Evolutionary conservation across 2,329 filamentous ascomycete genomes (phyloP).

Genomic region (Dryadomyces quercivorus): DNA sequence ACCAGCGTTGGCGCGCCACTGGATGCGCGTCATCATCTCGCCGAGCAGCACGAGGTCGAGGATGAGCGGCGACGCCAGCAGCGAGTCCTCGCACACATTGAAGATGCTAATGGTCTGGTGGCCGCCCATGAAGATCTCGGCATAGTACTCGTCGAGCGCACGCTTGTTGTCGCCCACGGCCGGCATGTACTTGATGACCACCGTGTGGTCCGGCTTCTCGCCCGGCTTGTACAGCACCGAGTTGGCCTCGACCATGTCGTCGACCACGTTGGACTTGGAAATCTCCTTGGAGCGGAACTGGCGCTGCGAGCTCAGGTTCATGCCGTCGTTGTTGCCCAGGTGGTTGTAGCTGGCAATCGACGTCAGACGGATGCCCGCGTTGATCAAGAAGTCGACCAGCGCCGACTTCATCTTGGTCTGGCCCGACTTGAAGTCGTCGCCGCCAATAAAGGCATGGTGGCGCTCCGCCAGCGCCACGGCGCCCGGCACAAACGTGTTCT

Average conservation of each 20-base stretch:
- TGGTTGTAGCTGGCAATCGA: slow-evolving; percentile 99
- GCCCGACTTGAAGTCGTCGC: slow-evolving; percentile 98
- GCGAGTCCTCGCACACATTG: slow-evolving; percentile 98
- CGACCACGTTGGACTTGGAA: slow-evolving; percentile 97
- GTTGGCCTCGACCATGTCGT: slow-evolving; percentile 99
- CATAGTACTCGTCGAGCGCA: slow-evolving; percentile 97
- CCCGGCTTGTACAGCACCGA: slow-evolving; percentile 76
- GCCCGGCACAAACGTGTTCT: slow-evolving; percentile 97
- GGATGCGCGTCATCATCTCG: slow-evolving; percentile 97
- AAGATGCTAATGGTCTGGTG: slow-evolving; percentile 98
- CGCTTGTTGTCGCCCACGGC: slow-evolving; percentile 98
- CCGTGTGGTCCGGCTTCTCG: slow-evolving; percentile 95
- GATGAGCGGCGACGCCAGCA: slow-evolving; percentile 90
- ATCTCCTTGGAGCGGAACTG: slow-evolving; percentile 99
- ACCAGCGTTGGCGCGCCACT: slow-evolving; percentile 61
- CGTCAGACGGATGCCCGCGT: slow-evolving; percentile 94
- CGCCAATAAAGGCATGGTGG: slow-evolving; percentile 82
- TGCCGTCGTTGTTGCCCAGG: slow-evolving; percentile 97
- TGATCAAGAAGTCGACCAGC: slow-evolving; percentile 96
- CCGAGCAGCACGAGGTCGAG: slow-evolving; percentile 88
- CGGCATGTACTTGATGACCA: slow-evolving; percentile 99
- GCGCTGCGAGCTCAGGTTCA: slow-evolving; percentile 93
- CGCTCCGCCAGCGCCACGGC: slow-evolving; percentile 79
- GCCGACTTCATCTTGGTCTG: slow-evolving; percentile 99
- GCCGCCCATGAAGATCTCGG: slow-evolving; percentile 96